phyloP scores from a whole-genome alignment of 2,329 filamentous ascomycete species.

The Phyllosticta ampelicida region DNA sequence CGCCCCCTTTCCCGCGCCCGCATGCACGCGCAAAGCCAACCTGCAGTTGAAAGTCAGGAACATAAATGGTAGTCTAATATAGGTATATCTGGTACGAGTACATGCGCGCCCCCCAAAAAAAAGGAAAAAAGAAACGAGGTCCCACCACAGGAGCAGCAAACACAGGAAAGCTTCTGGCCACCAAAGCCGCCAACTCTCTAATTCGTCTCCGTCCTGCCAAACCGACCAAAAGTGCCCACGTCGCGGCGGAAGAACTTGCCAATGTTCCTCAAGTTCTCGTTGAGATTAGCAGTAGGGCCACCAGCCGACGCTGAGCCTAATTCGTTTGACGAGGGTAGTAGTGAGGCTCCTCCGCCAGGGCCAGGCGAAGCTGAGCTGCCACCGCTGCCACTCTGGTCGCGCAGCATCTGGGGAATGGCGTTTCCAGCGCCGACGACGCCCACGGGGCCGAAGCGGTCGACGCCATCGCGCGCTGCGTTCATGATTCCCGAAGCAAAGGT shows the following conservation, averaged over 20 bases:
- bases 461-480: conserved; percentile 74
- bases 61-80: too few relatives aligned
- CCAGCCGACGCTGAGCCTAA: neutral
- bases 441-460: conserved; percentile 62
- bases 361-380: neutral
- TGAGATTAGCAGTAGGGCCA: conserved; percentile 58
- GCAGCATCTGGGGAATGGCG: conserved; percentile 20
- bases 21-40: too few relatives aligned
- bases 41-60: too few relatives aligned
- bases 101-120: too few relatives aligned
- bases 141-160: too few relatives aligned
- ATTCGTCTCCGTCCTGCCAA: conserved; percentile 18
- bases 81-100: too few relatives aligned
- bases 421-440: conserved; percentile 20
- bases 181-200: neutral
- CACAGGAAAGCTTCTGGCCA: too few relatives aligned
- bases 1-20: too few relatives aligned
- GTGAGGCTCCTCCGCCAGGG: conserved; percentile 11
- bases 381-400: conserved; percentile 16
- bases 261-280: conserved; percentile 90
- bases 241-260: conserved; percentile 93
- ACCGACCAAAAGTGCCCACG: conserved; percentile 45
- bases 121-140: too few relatives aligned
- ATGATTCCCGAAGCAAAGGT: conserved; percentile 79
- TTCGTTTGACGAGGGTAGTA: conserved; percentile 4